Evolutionary conservation across 2,329 filamentous ascomycete species (phyloP), one percentile per base, ranked within the genome.

Genomic region (Calonectria montana): DNA sequence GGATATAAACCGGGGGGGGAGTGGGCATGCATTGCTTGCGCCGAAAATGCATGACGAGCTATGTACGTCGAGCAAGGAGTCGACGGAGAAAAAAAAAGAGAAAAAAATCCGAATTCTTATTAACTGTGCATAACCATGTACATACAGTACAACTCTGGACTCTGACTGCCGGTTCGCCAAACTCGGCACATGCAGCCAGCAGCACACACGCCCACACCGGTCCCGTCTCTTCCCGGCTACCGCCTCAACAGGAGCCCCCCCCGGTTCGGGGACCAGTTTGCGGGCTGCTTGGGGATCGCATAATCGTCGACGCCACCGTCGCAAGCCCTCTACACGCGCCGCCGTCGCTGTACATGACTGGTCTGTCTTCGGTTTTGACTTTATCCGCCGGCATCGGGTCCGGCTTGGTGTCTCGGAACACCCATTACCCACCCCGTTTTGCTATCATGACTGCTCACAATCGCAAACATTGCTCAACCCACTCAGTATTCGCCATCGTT

Each of bases 271-370:
- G 41, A 45, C 41, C 41, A 8, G 31, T 37, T 35, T n/a, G 50
- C 29, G 13, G 13, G 39, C 43, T 64, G 64, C 63, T 47, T 67
- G 39, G 57, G 7, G 18, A 53, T 35, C 69, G 64, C 69, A 71
- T 15, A 41, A 31, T 25, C 35, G 37, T 18, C 37, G 31, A 29
- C 21, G n/a, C 55, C 55, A 27, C 31, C 29, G 50, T 37, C 9
- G 9, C n/a, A 7, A 12, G 25, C n/a, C 15, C 53, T 59, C 27
- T 35, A 23, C 37, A 39, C 37, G 25, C 21, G 35, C 21, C 57
- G 23, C 57, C 57, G 57, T 41, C 57, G 37, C 21, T 25, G 25
- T 8, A 53, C 13, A 16, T 53, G 29, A 27, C 35, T 43, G 37
- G 57, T 16, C 39, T 25, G 12, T n/a, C 53, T 59, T 59, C 15